Conservation (phyloP, 805 yeast species). For the Teunomyces kruisii region DNA sequence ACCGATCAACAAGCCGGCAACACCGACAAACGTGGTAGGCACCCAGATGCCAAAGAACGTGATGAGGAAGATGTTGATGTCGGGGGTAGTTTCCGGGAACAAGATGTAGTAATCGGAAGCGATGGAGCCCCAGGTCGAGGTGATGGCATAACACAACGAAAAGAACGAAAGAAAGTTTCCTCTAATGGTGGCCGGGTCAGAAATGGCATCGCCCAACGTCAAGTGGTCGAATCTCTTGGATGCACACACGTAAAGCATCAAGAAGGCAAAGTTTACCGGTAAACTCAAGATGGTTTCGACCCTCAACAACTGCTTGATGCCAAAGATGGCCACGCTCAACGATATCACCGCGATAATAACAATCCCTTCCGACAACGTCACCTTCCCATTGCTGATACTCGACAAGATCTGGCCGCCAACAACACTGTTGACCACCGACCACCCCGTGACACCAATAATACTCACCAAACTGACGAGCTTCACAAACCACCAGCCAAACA, state of each 20-base stretch:
- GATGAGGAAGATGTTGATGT: slow-evolving; percentile 50
- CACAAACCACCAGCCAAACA: slow-evolving; percentile 86
- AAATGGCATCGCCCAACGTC: slow-evolving; percentile 33
- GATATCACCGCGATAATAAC: slow-evolving; percentile 65
- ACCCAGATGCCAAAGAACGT: slow-evolving; percentile 66
- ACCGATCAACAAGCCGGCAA: slow-evolving; percentile 30
- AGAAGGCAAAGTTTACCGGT: slow-evolving; percentile 67
- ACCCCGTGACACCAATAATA: slow-evolving; percentile 79
- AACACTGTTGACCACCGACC: slow-evolving; percentile 90
- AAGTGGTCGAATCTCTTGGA: slow-evolving; percentile 46
- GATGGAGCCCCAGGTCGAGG: slow-evolving; percentile 87
- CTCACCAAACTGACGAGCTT: slow-evolving; percentile 71
- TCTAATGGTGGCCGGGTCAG: slow-evolving; percentile 42
- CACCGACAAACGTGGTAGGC: slow-evolving; percentile 36
- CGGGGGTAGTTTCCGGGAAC: slow-evolving; percentile 71
- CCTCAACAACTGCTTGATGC: slow-evolving; percentile 67
- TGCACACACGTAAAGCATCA: slow-evolving; percentile 64
- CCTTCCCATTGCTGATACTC: slow-evolving; percentile 60
- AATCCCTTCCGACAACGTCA: slow-evolving; percentile 75
- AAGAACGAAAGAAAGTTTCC: slow-evolving; percentile 78
- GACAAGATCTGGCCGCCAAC: slow-evolving; percentile 83
- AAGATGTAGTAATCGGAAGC: slow-evolving; percentile 83
- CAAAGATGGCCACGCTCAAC: slow-evolving; percentile 69
- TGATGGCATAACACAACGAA: slow-evolving; percentile 70
- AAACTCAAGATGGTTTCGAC: slow-evolving; percentile 68